Conservation (phyloP, 306 rosid genomes). For the Carpinus viminea region DNA sequence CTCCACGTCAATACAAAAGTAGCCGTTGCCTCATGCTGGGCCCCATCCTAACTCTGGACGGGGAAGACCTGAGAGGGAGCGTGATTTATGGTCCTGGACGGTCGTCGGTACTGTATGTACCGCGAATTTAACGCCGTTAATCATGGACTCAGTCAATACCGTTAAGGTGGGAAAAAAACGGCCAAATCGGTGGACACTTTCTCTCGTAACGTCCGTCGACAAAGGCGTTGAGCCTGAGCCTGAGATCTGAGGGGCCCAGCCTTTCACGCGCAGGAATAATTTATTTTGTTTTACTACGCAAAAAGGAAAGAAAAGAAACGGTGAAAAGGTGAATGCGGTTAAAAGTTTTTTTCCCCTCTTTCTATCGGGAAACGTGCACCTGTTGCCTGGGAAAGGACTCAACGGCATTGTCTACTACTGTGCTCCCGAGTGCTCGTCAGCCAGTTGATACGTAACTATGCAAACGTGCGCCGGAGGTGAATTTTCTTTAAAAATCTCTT, state of each 20-base stretch:
- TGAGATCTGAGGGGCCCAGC: conserved; percentile 27
- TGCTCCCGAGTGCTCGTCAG: neutral
- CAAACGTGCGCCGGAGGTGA: neutral
- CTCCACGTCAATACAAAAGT: neutral
- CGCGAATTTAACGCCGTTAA: conserved; percentile 45
- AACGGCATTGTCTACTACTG: neutral
- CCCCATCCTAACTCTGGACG: conserved; percentile 1
- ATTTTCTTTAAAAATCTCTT: too few species aligned
- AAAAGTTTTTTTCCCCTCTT: neutral
- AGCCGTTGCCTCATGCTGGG: conserved; percentile 34
- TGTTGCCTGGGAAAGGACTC: conserved; percentile 23
- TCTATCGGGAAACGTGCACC: conserved; percentile 10
- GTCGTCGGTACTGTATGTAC: neutral
- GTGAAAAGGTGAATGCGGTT: neutral
- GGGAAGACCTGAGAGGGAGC: neutral
- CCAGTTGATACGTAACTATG: too few species aligned
- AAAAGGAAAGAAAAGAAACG: neutral
- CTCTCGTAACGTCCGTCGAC: conserved; percentile 31
- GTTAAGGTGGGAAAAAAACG: neutral
- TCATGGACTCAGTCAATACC: conserved; percentile 30
- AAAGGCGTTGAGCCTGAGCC: conserved; percentile 20
- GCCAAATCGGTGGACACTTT: conserved; percentile 15
- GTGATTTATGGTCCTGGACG: conserved; percentile 21
- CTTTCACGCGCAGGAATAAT: conserved; percentile 25
- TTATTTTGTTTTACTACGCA: neutral